phyloP scores from a whole-genome alignment of 192 early-diverging fungal genomes.

The Gryganskiella cystojenkinii region DNA sequence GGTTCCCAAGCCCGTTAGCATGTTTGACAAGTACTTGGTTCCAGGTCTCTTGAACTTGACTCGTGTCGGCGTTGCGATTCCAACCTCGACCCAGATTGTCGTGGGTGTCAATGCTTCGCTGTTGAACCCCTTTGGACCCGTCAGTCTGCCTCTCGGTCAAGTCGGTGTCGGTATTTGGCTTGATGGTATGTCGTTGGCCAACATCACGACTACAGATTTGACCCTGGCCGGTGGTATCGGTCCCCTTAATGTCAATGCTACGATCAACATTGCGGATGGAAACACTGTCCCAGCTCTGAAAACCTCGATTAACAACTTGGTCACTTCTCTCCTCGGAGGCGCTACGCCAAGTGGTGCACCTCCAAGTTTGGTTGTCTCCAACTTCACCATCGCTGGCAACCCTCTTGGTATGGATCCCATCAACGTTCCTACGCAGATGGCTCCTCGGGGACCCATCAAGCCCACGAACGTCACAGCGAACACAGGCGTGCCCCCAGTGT shows the following conservation, averaged over 20 bases:
- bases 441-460: slow-evolving; percentile 17
- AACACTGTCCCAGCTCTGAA: slow-evolving; percentile 19
- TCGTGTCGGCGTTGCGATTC: slow-evolving; percentile 7
- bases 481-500: slow-evolving; percentile 19
- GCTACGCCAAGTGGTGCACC: slow-evolving; percentile 34
- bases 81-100: slow-evolving; percentile 30
- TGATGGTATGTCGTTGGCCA: slow-evolving; percentile 33
- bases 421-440: slow-evolving; percentile 21
- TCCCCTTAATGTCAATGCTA: slow-evolving; percentile 34
- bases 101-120: slow-evolving; percentile 22
- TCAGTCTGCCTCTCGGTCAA: slow-evolving; percentile 14
- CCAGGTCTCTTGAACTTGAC: slow-evolving; percentile 51
- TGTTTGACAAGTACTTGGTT: slow-evolving; percentile 41
- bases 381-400: slow-evolving; percentile 11
- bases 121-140: slow-evolving; percentile 29
- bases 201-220: slow-evolving; percentile 26
- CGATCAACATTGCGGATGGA: slow-evolving; percentile 36
- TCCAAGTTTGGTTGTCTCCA: slow-evolving; percentile 21
- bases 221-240: slow-evolving; percentile 15
- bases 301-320: slow-evolving; percentile 36
- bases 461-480: slow-evolving; percentile 19
- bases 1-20: slow-evolving; percentile 43
- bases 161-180: slow-evolving; percentile 24
- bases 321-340: slow-evolving; percentile 34
- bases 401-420: slow-evolving; percentile 33